Base-by-base conservation (phyloP, 352 stramenopile species). In the Lagenidium giganteum region DNA sequence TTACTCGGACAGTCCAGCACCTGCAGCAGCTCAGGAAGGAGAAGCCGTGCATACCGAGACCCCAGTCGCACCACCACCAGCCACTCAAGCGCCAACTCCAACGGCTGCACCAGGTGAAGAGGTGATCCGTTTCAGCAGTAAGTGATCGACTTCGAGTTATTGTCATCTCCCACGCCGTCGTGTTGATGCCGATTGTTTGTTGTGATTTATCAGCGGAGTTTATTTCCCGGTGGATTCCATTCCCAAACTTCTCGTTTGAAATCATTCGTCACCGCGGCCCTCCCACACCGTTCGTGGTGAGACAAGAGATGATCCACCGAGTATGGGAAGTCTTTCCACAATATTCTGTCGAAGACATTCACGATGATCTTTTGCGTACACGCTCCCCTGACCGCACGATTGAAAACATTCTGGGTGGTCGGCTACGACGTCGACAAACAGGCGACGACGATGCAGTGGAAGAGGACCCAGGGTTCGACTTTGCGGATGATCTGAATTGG, bases 51-150 rank as follows among this genome's bases (percentile, higher is more conserved):
- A 8, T 31, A 13, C 9, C 14, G 16, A 22, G 23, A 16, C 16
- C 8, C 12, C 14, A 34, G 27, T 9, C 12, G 16, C 27, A 14
- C n/a, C 33, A 47, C 13, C 21, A 8, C 24, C 11, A 27, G 12
- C 23, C 28, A 26, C 16, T 12, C 34, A 14, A 27, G 17, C 17
- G 8, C 31, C 36, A 40, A 28, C 34, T 28, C 20, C 17, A 21
- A 33, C 13, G 7, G 41, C 41, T 23, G 21, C 42, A 1, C 31
- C 37, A 8, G 31, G 33, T 30, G 70, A 83, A 21, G 71, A 84
- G 52, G 72, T 86, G 37, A 52, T 89, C 45, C 73, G 73, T 39
- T 83, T 89, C 31, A 89, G 73, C 50, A 89, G 77, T 89, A 78
- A 51, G 77, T 74, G 36, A 39, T 64, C 21, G 3, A 25, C 4